phyloP scores from a whole-genome alignment of 768 basidiomycete genomes.

The Rhodotorula toruloides region DNA sequence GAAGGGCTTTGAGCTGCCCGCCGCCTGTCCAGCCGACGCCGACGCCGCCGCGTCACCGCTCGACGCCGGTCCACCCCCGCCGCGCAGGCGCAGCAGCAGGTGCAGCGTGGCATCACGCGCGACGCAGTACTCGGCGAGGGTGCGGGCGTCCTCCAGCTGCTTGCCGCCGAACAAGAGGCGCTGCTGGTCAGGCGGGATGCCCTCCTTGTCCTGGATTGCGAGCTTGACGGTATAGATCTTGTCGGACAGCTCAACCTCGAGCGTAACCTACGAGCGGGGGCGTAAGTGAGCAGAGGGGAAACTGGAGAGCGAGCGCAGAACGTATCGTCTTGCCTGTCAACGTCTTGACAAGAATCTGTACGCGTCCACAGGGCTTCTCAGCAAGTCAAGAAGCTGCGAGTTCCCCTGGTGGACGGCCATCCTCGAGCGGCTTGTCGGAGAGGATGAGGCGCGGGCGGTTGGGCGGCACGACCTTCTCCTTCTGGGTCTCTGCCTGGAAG shows the following conservation, averaged over 20 bases:
- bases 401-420: slow-evolving; percentile 71
- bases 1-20: too few species aligned
- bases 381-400: too few species aligned
- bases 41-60: too few species aligned
- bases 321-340: slow-evolving; percentile 41
- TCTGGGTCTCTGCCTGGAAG: slow-evolving; percentile 80
- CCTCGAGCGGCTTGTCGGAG: slow-evolving; percentile 86
- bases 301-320: too few species aligned
- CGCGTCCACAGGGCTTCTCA: too few species aligned
- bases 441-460: slow-evolving; percentile 59
- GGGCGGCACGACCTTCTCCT: slow-evolving; percentile 88
- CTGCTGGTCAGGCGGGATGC: slow-evolving; percentile 62
- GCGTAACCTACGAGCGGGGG: too few species aligned
- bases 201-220: slow-evolving; percentile 91
- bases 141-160: slow-evolving; percentile 85
- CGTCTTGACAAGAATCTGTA: slow-evolving; percentile 79
- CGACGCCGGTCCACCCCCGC: too few species aligned
- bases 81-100: too few species aligned
- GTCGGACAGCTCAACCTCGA: slow-evolving; percentile 86
- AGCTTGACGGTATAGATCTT: slow-evolving; percentile 74
- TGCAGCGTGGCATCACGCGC: too few species aligned
- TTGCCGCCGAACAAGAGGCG: slow-evolving; percentile 81
- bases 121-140: slow-evolving; percentile 82
- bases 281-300: too few species aligned
- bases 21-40: too few species aligned